Conservation (phyloP, 768 basidiomycete species). For the Podaxis rugospora region DNA sequence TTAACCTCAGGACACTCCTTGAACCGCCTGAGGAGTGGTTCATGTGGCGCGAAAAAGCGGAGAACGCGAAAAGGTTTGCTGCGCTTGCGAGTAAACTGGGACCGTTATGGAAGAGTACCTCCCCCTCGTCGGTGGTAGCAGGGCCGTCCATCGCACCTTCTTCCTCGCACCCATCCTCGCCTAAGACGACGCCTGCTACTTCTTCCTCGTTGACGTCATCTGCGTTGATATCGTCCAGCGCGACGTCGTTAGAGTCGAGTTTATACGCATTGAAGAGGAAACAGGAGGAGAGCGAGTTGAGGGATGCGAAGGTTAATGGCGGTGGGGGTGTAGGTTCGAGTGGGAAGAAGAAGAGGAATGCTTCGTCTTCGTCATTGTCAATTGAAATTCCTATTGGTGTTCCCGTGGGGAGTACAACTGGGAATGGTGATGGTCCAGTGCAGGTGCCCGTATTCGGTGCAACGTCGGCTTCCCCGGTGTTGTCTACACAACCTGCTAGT, state of each 20-base stretch:
- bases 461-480: not conserved
- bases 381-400: conserved; percentile 8
- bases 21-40: conserved; percentile 28
- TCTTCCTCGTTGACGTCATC: not conserved
- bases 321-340: not conserved
- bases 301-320: not conserved
- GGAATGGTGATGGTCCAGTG: not conserved
- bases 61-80: not conserved
- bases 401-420: not conserved
- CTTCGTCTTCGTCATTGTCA: not conserved
- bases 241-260: conserved; percentile 1
- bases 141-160: no score
- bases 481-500: not conserved
- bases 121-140: no score
- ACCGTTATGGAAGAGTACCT: conserved; percentile 2
- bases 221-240: not conserved
- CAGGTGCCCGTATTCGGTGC: not conserved
- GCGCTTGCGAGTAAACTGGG: not conserved
- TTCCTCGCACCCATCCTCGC: not conserved
- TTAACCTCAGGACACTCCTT: conserved; percentile 38
- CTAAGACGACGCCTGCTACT: not conserved
- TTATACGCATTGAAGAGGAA: not conserved
- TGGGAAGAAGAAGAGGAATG: not conserved
- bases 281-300: conserved; percentile 3
- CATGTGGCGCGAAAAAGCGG: not conserved